phyloP scores from a whole-genome alignment of 768 basidiomycete species.

The Udeniomyces megalosporus region DNA sequence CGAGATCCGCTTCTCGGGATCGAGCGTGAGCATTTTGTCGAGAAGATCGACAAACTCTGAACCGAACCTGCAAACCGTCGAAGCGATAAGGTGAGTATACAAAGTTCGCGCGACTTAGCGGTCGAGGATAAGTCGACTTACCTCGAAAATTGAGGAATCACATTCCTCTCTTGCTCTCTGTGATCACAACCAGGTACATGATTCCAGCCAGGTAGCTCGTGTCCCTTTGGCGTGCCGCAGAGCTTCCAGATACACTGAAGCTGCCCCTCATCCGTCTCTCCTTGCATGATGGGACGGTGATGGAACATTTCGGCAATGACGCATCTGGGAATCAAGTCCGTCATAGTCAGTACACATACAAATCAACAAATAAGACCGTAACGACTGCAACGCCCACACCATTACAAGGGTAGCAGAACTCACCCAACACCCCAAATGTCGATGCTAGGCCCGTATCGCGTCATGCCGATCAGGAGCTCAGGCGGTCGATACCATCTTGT shows the following conservation, averaged over 20 bases:
- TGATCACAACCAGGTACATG: slow-evolving; percentile 23
- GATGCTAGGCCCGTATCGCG: slow-evolving; percentile 79
- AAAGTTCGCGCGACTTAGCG: slow-evolving; percentile 20
- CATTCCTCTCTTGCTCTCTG: neutral
- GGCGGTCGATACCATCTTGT: slow-evolving; percentile 91
- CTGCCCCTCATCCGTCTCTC: slow-evolving; percentile 80
- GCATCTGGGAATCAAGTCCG: slow-evolving; percentile 39
- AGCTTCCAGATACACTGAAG: slow-evolving; percentile 71
- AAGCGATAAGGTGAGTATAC: no score
- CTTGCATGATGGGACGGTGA: slow-evolving; percentile 69
- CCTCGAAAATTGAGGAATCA: neutral
- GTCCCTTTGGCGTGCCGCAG: slow-evolving; percentile 60
- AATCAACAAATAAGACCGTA: slow-evolving; percentile 47
- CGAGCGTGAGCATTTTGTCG: slow-evolving; percentile 63
- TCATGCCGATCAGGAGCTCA: slow-evolving; percentile 73
- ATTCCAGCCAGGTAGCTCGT: slow-evolving; percentile 31
- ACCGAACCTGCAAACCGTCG: slow-evolving; percentile 49
- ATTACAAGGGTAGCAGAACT: slow-evolving; percentile 23
- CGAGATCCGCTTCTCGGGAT: slow-evolving; percentile 68
- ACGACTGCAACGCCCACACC: no score
- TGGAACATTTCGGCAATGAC: slow-evolving; percentile 95
- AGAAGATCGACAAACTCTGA: slow-evolving; percentile 62
- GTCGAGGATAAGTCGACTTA: slow-evolving; percentile 38
- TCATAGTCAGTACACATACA: neutral
- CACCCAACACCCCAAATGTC: slow-evolving; percentile 98